These are phyloP conservation scores for Platanthera zijinensis DNA, from an alignment of 106 monocot genomes.

Conservation along the genomic window DNA sequence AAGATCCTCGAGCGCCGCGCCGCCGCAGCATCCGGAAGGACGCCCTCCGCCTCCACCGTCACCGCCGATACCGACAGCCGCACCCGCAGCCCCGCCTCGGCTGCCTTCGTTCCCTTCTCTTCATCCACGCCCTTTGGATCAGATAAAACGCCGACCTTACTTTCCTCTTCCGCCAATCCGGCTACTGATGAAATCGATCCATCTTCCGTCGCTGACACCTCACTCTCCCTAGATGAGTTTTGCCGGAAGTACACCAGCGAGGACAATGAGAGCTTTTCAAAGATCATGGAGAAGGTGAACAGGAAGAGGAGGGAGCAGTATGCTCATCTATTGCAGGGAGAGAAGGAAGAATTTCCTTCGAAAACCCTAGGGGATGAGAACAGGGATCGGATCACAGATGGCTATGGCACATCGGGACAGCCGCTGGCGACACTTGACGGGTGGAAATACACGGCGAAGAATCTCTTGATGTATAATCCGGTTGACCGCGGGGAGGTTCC, in stretches of 20 bases:
- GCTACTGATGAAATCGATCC: constrained; percentile 1
- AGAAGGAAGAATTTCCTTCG: constrained; percentile 18
- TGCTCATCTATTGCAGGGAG: constrained; percentile 56
- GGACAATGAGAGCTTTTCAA: constrained; percentile 88
- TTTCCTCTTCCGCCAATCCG: neutral
- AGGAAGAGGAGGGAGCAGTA: constrained; percentile 54
- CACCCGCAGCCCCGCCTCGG: constrained; percentile 10
- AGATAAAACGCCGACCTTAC: constrained; percentile 15
- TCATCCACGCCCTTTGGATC: constrained; percentile 28
- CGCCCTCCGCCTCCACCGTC: constrained; percentile 2
- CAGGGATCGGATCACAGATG: constrained; percentile 76
- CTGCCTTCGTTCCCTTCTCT: constrained; percentile 21
- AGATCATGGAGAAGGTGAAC: constrained; percentile 89
- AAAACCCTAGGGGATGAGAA: constrained; percentile 27
- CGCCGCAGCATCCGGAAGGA: constrained; percentile 7
- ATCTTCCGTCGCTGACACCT: constrained; percentile 16
- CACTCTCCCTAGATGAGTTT: constrained; percentile 69
- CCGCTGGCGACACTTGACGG: constrained; percentile 60
- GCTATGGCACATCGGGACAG: constrained; percentile 83
- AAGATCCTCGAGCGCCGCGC: constrained; percentile 89
- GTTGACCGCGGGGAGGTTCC: constrained; percentile 48
- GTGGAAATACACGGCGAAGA: constrained; percentile 85
- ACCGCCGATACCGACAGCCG: constrained; percentile 14
- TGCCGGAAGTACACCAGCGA: constrained; percentile 75
- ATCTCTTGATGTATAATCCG: constrained; percentile 81